phyloP scores from a whole-genome alignment of 768 basidiomycete genomes.

The Tylopilus vinaceipallidus region DNA sequence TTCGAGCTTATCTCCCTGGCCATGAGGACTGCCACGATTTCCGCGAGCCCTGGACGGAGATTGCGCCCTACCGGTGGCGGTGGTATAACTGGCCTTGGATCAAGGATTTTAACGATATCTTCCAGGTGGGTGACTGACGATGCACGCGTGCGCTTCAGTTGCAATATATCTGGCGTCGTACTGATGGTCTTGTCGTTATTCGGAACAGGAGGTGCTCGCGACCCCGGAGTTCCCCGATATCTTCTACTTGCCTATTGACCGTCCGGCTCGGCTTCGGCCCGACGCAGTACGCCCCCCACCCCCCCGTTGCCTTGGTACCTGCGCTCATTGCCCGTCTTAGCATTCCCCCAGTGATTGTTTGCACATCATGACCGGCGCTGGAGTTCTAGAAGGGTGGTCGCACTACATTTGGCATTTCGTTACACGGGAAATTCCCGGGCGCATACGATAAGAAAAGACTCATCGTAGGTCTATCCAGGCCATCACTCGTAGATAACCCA shows the following conservation, averaged over 20 bases:
- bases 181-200: constrained; percentile 2
- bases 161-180: background rate
- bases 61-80: constrained; percentile 42
- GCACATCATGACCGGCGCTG: constrained; percentile 45
- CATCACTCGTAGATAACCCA: background rate
- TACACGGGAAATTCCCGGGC: constrained; percentile 34
- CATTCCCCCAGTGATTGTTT: constrained; percentile 46
- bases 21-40: constrained; percentile 62
- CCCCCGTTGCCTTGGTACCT: background rate
- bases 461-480: background rate
- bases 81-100: constrained; percentile 72
- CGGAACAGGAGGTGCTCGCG: constrained; percentile 40
- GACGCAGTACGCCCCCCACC: constrained; percentile 50
- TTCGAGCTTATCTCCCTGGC: constrained; percentile 61
- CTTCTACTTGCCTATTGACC: constrained; percentile 58
- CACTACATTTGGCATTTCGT: constrained; percentile 52
- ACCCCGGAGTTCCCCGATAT: constrained; percentile 50
- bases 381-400: constrained; percentile 52
- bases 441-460: constrained; percentile 18
- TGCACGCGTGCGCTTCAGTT: background rate
- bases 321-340: constrained; percentile 20
- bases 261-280: constrained; percentile 59
- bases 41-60: constrained; percentile 44
- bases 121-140: constrained; percentile 43
- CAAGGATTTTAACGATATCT: constrained; percentile 52